Percentiles rank a stretch among this genome's conserved stretches.
These are phyloP conservation scores for Talaromyces albobiverticillius DNA, from an alignment of 2,329 filamentous ascomycete genomes.

Conservation along the genomic window DNA sequence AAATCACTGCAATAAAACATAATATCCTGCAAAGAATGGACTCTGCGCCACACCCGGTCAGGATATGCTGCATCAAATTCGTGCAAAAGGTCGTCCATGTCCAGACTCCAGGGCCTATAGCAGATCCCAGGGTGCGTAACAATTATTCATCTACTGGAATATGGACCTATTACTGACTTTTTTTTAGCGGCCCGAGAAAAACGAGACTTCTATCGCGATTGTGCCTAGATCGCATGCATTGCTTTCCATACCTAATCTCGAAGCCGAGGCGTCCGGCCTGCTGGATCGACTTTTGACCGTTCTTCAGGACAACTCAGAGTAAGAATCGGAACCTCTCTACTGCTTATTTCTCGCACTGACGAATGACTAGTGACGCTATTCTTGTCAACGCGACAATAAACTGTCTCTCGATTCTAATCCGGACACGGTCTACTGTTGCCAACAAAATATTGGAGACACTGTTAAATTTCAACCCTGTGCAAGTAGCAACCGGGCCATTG, in stretches of 20 bases:
- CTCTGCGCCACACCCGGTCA: slow-evolving; percentile 68
- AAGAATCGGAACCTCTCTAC: slow-evolving; percentile 17
- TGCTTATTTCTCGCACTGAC: neutral
- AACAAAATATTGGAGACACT: slow-evolving; percentile 83
- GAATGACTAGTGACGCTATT: slow-evolving; percentile 67
- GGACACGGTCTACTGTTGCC: slow-evolving; percentile 74
- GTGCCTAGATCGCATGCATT: slow-evolving; percentile 79
- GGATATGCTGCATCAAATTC: slow-evolving; percentile 96
- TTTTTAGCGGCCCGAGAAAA: slow-evolving; percentile 64
- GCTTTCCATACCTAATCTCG: slow-evolving; percentile 74
- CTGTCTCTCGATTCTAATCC: slow-evolving; percentile 76
- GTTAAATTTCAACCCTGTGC: slow-evolving; percentile 87
- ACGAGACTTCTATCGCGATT: slow-evolving; percentile 82
- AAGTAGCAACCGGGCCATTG: slow-evolving; percentile 71
- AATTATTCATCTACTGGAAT: slow-evolving; percentile 4
- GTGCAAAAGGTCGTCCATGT: slow-evolving; percentile 88
- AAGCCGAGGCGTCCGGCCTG: slow-evolving; percentile 88
- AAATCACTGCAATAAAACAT: slow-evolving; percentile 83
- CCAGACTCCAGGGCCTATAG: slow-evolving; percentile 78
- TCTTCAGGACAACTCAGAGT: slow-evolving; percentile 84
- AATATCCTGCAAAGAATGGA: slow-evolving; percentile 90
- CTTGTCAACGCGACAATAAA: slow-evolving; percentile 90
- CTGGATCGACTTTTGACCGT: slow-evolving; percentile 82
- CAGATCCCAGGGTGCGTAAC: slow-evolving; percentile 73
- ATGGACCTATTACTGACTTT: slow-evolving; percentile 9